Conservation (phyloP, 371 early-diverging fungal species). For the Mortierella sp. region DNA sequence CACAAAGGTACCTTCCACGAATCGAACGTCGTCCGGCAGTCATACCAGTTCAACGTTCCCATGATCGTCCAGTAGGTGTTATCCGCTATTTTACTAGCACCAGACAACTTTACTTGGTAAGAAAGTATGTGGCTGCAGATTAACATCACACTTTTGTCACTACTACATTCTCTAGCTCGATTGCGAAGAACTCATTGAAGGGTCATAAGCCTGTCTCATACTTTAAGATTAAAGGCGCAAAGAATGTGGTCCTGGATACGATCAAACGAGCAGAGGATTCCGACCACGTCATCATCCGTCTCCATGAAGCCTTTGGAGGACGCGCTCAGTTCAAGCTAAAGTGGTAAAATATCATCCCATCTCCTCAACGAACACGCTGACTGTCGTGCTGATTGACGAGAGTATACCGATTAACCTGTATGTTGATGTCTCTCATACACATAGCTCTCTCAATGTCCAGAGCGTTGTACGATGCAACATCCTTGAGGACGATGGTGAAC, state of each 20-base stretch:
- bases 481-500: constrained; percentile 74
- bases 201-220: constrained; percentile 50
- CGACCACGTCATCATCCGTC: constrained; percentile 79
- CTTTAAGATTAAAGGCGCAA: constrained; percentile 70
- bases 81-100: neutral
- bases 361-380: neutral
- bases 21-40: constrained; percentile 86
- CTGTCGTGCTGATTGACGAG: neutral
- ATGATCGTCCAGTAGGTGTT: constrained; percentile 70
- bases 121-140: neutral
- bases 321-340: constrained; percentile 71
- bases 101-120: too few species aligned
- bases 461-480: constrained; percentile 79
- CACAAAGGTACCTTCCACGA: constrained; percentile 85
- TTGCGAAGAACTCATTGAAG: constrained; percentile 16
- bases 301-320: constrained; percentile 96
- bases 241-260: constrained; percentile 90
- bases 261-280: constrained; percentile 90
- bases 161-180: constrained; percentile 2
- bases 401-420: neutral
- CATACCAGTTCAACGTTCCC: constrained; percentile 91
- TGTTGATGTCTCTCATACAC: neutral
- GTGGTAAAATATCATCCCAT: constrained; percentile 64
- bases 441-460: constrained; percentile 63
- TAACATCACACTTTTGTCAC: neutral